Evolutionary conservation across 148 eudicot genomes (phyloP).

Genomic region (Rheum nobile): DNA sequence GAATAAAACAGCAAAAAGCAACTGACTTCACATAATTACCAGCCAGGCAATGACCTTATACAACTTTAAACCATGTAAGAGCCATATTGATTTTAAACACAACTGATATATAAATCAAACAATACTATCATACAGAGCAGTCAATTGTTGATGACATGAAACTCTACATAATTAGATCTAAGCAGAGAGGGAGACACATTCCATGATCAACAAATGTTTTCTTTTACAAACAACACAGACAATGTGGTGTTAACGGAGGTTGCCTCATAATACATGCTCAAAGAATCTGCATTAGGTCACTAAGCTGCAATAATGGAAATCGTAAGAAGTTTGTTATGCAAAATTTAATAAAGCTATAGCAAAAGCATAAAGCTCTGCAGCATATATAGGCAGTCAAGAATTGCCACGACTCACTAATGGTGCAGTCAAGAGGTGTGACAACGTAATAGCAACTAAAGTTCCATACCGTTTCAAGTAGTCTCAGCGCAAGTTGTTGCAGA

Average conservation of each 20-base stretch:
- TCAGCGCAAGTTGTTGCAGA: conserved; percentile 61
- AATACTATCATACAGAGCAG: not conserved
- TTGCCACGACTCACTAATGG: not conserved
- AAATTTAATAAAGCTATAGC: not conserved
- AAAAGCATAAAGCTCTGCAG: not conserved
- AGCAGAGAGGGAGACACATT: not conserved
- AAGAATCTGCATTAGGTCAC: not conserved
- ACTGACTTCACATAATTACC: not conserved
- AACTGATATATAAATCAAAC: not conserved
- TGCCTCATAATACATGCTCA: not conserved
- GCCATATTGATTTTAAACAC: not conserved
- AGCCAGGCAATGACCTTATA: not conserved
- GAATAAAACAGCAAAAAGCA: not conserved
- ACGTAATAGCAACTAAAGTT: not conserved
- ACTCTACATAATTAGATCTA: not conserved
- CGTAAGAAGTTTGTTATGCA: not conserved
- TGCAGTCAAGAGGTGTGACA: not conserved
- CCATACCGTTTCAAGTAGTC: conserved; percentile 66
- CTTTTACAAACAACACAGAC: not conserved
- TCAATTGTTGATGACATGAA: not conserved
- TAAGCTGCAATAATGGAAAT: not conserved
- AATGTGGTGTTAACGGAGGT: not conserved
- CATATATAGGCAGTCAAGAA: not conserved
- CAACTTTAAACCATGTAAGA: not conserved
- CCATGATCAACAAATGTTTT: not conserved